phyloP scores from a whole-genome alignment of 2,329 filamentous ascomycete genomes.

The Scopulariopsis brevicaulis region DNA sequence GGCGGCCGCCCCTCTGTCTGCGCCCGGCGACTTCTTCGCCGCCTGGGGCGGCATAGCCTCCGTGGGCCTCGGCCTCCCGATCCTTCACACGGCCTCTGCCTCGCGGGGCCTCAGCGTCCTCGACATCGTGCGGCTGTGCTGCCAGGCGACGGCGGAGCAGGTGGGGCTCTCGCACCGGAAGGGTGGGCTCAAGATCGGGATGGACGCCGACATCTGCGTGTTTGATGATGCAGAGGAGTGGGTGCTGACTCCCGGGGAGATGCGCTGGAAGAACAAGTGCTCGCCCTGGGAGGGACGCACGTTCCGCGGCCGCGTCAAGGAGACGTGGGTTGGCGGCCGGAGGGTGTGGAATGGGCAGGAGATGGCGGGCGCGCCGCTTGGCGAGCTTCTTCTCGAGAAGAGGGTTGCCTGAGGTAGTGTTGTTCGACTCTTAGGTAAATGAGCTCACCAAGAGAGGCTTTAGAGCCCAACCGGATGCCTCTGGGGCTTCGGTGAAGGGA shows the following conservation, averaged over 20 bases:
- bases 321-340: constrained; percentile 75
- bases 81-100: constrained; percentile 65
- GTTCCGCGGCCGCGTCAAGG: constrained; percentile 65
- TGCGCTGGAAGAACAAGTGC: constrained; percentile 92
- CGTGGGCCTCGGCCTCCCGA: constrained; percentile 83
- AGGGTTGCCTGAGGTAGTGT: constrained; percentile 16
- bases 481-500: too few relatives aligned
- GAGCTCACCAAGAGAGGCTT: too few relatives aligned
- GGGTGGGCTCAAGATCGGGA: constrained; percentile 68
- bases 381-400: constrained; percentile 49
- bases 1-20: constrained; percentile 13
- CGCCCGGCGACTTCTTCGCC: constrained; percentile 77
- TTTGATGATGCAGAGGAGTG: constrained; percentile 81
- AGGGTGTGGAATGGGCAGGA: constrained; percentile 58
- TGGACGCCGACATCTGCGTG: constrained; percentile 84
- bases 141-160: constrained; percentile 75
- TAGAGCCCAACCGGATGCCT: too few relatives aligned
- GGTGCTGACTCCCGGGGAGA: constrained; percentile 60
- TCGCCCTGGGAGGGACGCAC: constrained; percentile 78
- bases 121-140: constrained; percentile 79
- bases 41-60: constrained; percentile 96
- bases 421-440: background rate
- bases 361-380: constrained; percentile 38
- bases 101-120: constrained; percentile 39
- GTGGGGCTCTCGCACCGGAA: constrained; percentile 75